Conservation (phyloP, 805 yeast genomes). For the Candida anglica region DNA sequence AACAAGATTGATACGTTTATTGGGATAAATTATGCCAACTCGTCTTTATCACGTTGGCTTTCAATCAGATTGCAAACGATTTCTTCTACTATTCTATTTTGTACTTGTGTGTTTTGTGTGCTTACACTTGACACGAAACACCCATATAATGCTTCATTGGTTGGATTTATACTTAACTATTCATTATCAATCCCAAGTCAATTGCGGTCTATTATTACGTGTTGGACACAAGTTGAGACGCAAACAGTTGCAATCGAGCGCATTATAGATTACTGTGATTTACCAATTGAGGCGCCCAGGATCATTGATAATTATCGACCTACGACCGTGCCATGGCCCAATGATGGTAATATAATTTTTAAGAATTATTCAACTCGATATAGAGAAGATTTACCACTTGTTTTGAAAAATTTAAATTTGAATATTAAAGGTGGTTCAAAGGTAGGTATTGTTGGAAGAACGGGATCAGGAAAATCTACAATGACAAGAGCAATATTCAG, state of each 20-base stretch:
- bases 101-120: conserved; percentile 14
- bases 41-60: conserved; percentile 20
- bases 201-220: conserved; percentile 14
- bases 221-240: conserved; percentile 15
- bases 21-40: conserved; percentile 16
- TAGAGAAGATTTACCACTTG: conserved; percentile 65
- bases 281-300: conserved; percentile 35
- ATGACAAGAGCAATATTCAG: conserved; percentile 48
- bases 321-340: conserved; percentile 70
- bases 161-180: conserved; percentile 17
- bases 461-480: conserved; percentile 89
- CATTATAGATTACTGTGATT: conserved; percentile 14
- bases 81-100: conserved; percentile 15
- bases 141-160: conserved; percentile 12
- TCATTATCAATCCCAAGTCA: conserved; percentile 12
- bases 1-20: conserved; percentile 19
- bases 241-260: conserved; percentile 15
- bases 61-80: conserved; percentile 20
- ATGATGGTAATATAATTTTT: conserved; percentile 58
- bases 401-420: conserved; percentile 41
- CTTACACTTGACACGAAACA: conserved; percentile 8
- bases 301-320: conserved; percentile 25
- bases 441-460: conserved; percentile 67
- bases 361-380: conserved; percentile 71
- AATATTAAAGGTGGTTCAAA: conserved; percentile 39